A percentile compares a stretch with the other conserved stretches of the same genome.
Conservation (phyloP, 2,329 filamentous ascomycete species). For the Aspergillus awamori region DNA sequence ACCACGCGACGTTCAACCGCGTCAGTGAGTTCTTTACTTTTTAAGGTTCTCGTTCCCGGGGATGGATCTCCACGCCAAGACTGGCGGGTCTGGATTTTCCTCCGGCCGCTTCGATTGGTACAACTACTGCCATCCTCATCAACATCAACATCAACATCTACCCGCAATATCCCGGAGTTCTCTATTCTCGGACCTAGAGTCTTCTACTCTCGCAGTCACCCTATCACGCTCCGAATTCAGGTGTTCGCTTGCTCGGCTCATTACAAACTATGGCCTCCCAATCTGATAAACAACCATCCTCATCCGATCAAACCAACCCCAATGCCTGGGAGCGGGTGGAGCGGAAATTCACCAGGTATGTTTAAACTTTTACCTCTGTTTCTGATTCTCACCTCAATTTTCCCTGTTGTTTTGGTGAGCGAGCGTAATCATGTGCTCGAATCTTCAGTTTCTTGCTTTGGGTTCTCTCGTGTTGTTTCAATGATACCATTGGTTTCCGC, state of each 20-base stretch:
- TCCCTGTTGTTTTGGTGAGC: not conserved
- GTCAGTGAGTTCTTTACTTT: too few species aligned
- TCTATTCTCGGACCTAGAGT: too few species aligned
- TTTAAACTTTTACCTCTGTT: conserved; percentile 10
- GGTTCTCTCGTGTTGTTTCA: not conserved
- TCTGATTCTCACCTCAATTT: not conserved
- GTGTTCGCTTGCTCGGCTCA: not conserved
- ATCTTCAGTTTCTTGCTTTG: not conserved
- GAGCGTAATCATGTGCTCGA: not conserved
- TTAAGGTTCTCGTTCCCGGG: not conserved
- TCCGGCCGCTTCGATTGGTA: conserved; percentile 10
- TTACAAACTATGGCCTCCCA: conserved; percentile 20
- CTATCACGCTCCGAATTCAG: not conserved
- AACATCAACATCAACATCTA: not conserved
- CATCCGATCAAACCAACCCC: conserved; percentile 37
- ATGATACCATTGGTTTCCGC: not conserved
- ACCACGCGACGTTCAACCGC: too few species aligned
- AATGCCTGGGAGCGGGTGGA: conserved; percentile 62
- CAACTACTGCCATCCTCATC: not conserved
- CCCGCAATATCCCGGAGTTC: not conserved
- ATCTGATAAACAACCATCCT: conserved; percentile 30
- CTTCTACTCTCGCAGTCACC: not conserved
- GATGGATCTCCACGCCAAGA: conserved; percentile 31
- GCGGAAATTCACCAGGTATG: conserved; percentile 66
- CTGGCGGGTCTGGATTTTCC: conserved; percentile 28